These are phyloP conservation scores for Cenchrus fungigraminus DNA, from an alignment of 176 grass and related monocot species.

Conservation along the genomic window DNA sequence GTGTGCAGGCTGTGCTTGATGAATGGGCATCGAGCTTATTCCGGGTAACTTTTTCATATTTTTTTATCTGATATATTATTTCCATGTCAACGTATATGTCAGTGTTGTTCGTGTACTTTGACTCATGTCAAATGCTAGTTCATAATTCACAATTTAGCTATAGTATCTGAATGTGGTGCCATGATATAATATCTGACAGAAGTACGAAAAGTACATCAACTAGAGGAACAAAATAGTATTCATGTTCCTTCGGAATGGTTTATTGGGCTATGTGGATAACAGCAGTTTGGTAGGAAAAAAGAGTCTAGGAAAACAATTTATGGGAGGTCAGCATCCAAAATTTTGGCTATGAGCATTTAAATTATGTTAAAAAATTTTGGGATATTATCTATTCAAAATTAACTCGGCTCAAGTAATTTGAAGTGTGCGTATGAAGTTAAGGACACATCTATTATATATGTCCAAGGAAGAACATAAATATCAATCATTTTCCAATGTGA, in stretches of 20 bases:
- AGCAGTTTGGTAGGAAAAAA: conserved; percentile 13
- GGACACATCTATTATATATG: neutral
- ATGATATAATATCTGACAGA: conserved; percentile 17
- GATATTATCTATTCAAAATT: neutral
- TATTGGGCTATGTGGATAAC: conserved; percentile 9
- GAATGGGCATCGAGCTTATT: conserved; percentile 98
- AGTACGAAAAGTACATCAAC: conserved; percentile 18
- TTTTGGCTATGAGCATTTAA: conserved; percentile 5
- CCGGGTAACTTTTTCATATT: conserved; percentile 62
- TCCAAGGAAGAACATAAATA: neutral
- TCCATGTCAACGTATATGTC: conserved; percentile 21
- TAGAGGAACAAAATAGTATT: neutral
- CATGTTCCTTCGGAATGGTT: neutral
- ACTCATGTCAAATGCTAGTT: neutral
- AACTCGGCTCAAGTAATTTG: conserved; percentile 1
- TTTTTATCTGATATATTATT: neutral
- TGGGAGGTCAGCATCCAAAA: neutral
- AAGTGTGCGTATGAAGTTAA: neutral
- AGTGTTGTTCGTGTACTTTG: neutral
- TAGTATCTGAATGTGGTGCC: neutral
- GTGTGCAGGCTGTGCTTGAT: conserved; percentile 83
- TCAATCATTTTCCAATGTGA: neutral
- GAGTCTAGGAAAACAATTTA: neutral
- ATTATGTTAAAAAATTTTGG: neutral
- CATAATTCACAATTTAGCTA: conserved; percentile 2